Percentiles rank a stretch among this genome's conserved stretches.
Conservation (phyloP, 2,329 filamentous ascomycete species). For the Phaeomoniella chlamydospora region DNA sequence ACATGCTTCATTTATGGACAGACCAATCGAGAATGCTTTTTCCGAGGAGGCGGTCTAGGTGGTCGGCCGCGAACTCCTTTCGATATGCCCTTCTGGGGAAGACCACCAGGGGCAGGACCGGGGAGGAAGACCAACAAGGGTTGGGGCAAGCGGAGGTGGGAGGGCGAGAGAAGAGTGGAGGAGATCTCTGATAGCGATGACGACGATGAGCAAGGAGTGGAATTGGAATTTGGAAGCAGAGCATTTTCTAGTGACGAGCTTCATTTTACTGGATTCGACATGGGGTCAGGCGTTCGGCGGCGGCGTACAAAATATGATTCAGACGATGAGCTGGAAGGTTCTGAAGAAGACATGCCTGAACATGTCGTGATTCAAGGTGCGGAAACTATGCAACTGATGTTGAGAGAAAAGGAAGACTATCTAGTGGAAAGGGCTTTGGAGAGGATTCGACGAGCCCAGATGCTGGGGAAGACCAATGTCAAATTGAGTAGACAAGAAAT, state of each 20-base stretch:
- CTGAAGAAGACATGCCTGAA: conserved; percentile 35
- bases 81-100: conserved; percentile 91
- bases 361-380: conserved; percentile 35
- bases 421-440: conserved; percentile 65
- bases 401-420: conserved; percentile 55
- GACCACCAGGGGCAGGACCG: conserved; percentile 80
- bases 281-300: conserved; percentile 29
- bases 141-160: conserved; percentile 37
- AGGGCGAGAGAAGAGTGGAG: conserved; percentile 25
- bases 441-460: conserved; percentile 65
- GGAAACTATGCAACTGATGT: conserved; percentile 35
- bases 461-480: conserved; percentile 63
- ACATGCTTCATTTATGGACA: conserved; percentile 91
- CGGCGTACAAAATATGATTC: conserved; percentile 20
- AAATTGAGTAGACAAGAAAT: conserved; percentile 68
- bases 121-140: conserved; percentile 46
- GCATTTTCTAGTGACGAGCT: conserved; percentile 45
- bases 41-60: conserved; percentile 99
- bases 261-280: conserved; percentile 45
- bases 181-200: conserved; percentile 22
- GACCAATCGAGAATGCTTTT: conserved; percentile 99
- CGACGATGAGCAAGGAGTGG: conserved; percentile 40
- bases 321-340: conserved; percentile 32
- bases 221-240: conserved; percentile 29
- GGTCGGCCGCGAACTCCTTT: conserved; percentile 99